Conservation (phyloP, 805 yeast species). For the Yarrowia alimentaria region DNA sequence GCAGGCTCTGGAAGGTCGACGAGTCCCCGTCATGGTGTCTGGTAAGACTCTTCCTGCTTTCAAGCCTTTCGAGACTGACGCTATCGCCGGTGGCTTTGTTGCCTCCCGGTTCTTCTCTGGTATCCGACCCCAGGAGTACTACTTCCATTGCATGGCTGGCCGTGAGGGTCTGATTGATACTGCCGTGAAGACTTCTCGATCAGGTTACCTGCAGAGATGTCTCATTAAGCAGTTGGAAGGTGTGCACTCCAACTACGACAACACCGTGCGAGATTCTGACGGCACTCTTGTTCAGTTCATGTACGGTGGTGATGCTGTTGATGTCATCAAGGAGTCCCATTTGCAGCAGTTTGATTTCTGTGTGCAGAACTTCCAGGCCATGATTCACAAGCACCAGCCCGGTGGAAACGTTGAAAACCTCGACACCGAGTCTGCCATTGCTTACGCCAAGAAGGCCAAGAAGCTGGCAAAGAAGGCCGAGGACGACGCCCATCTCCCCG, state of each 20-base stretch:
- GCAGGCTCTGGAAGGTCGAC: slow-evolving; percentile 98
- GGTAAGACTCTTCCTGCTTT: slow-evolving; percentile 97
- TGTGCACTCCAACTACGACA: slow-evolving; percentile 90
- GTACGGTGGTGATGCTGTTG: slow-evolving; percentile 97
- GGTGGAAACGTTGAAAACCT: slow-evolving; percentile 65
- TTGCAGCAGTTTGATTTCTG: slow-evolving; percentile 93
- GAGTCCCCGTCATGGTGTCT: slow-evolving; percentile 98
- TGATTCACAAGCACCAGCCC: slow-evolving; percentile 83
- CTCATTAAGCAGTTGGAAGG: slow-evolving; percentile 97
- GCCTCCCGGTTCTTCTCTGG: slow-evolving; percentile 97
- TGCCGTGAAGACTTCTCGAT: slow-evolving; percentile 96
- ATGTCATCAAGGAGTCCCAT: slow-evolving; percentile 91
- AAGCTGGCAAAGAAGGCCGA: slow-evolving; percentile 61
- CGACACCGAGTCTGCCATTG: slow-evolving; percentile 78
- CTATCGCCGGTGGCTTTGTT: slow-evolving; percentile 97
- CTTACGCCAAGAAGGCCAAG: slow-evolving; percentile 76
- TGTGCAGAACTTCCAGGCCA: slow-evolving; percentile 81
- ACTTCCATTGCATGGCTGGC: slow-evolving; percentile 99
- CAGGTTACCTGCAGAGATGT: slow-evolving; percentile 98
- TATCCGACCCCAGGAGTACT: slow-evolving; percentile 96
- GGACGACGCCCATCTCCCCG: slow-evolving; percentile 50
- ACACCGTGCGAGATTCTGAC: slow-evolving; percentile 92
- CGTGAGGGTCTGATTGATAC: slow-evolving; percentile 99
- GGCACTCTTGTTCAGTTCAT: slow-evolving; percentile 91
- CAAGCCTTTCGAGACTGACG: slow-evolving; percentile 94